phyloP scores from a whole-genome alignment of 2,329 filamentous ascomycete genomes.

The Verticillium nonalfalfae region DNA sequence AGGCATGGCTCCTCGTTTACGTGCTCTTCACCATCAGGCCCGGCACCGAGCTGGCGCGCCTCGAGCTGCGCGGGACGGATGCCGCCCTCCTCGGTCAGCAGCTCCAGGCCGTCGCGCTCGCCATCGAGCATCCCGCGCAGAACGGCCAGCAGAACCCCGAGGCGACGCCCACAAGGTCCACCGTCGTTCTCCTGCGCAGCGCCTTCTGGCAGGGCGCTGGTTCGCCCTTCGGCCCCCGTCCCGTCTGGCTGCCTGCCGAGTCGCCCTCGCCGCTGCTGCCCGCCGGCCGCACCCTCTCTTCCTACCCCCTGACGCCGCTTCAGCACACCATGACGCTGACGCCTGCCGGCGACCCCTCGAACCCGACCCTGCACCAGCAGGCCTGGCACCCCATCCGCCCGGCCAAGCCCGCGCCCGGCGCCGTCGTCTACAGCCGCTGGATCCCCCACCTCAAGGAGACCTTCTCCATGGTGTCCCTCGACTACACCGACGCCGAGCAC shows the following conservation, averaged over 20 bases:
- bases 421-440: slow-evolving; percentile 71
- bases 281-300: slow-evolving; percentile 28
- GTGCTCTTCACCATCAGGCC: slow-evolving; percentile 45
- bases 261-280: slow-evolving; percentile 24
- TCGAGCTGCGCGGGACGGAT: slow-evolving; percentile 33
- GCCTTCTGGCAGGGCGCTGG: slow-evolving; percentile 67
- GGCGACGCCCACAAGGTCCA: slow-evolving; percentile 21
- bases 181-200: slow-evolving; percentile 38
- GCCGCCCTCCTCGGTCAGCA: slow-evolving; percentile 28
- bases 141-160: slow-evolving; percentile 20
- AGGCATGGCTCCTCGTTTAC: slow-evolving; percentile 48
- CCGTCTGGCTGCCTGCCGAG: slow-evolving; percentile 51
- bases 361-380: slow-evolving; percentile 37
- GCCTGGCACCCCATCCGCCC: slow-evolving; percentile 65
- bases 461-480: slow-evolving; percentile 71
- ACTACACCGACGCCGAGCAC: slow-evolving; percentile 59
- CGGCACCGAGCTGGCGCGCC: slow-evolving; percentile 39
- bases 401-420: slow-evolving; percentile 63
- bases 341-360: slow-evolving; percentile 31
- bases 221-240: slow-evolving; percentile 58
- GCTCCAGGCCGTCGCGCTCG: slow-evolving; percentile 40
- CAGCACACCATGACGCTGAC: slow-evolving; percentile 35
- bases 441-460: slow-evolving; percentile 70
- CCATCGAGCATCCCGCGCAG: slow-evolving; percentile 38
- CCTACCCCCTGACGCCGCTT: slow-evolving; percentile 42